Evolutionary conservation across 345 rosid genomes (phyloP).

Genomic region (Trapa bicornis): DNA sequence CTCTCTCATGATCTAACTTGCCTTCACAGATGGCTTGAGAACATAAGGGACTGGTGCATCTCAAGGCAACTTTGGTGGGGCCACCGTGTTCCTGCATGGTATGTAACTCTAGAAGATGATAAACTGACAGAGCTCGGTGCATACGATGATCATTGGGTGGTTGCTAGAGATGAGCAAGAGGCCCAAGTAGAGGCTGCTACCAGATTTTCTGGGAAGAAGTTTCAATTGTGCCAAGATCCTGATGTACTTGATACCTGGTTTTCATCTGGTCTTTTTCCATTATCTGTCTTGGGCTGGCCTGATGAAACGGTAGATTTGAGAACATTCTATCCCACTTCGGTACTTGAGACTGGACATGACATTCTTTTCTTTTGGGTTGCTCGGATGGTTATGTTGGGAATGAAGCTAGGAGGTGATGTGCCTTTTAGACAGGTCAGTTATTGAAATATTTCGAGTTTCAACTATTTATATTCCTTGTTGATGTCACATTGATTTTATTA

Average conservation of each 20-base stretch:
- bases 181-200: conserved; percentile 45
- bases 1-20: conserved; percentile 7
- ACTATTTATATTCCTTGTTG: not conserved
- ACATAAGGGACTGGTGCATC: conserved; percentile 91
- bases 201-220: conserved; percentile 58
- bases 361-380: conserved; percentile 98
- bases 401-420: conserved; percentile 72
- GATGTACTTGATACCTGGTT: conserved; percentile 99
- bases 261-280: conserved; percentile 84
- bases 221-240: conserved; percentile 68
- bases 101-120: conserved; percentile 69
- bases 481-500: not conserved
- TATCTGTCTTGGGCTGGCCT: conserved; percentile 88
- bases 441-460: not conserved
- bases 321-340: conserved; percentile 82
- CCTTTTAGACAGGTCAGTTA: conserved; percentile 68
- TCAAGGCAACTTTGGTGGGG: conserved; percentile 99
- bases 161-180: conserved; percentile 60
- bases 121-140: conserved; percentile 58
- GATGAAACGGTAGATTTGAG: conserved; percentile 80
- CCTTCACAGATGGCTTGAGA: conserved; percentile 83
- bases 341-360: conserved; percentile 95
- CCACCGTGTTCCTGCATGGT: conserved; percentile 92
- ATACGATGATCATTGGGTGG: conserved; percentile 81
- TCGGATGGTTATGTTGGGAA: conserved; percentile 93